phyloP scores from a whole-genome alignment of 208 protist species.

The Trypanosoma lewisi region DNA sequence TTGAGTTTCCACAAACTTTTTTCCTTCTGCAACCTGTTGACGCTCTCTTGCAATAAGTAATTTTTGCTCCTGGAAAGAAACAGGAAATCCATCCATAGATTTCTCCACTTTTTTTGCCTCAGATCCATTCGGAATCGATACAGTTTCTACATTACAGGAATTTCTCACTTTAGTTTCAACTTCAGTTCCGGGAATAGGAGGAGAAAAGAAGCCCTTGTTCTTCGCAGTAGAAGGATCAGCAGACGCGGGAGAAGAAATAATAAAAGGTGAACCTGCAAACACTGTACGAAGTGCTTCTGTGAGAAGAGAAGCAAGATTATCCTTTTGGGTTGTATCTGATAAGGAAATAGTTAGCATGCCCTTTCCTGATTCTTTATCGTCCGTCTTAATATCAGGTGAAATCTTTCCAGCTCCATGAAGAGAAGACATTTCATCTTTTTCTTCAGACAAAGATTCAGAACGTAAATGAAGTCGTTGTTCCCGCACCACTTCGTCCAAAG shows the following conservation, averaged over 20 bases:
- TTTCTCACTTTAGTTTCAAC: background rate
- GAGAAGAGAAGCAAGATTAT: constrained; percentile 59
- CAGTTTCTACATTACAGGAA: background rate
- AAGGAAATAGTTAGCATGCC: background rate
- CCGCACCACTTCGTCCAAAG: constrained; percentile 42
- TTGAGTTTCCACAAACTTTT: constrained; percentile 54
- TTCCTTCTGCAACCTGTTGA: constrained; percentile 47
- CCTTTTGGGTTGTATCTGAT: constrained; percentile 4
- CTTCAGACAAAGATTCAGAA: background rate
- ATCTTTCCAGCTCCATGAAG: background rate
- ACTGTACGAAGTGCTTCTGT: constrained; percentile 63
- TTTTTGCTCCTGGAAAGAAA: constrained; percentile 46
- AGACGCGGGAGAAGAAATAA: constrained; percentile 32
- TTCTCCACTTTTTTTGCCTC: background rate
- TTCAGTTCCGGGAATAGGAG: background rate
- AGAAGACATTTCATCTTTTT: background rate
- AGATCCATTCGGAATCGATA: background rate
- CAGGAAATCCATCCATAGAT: constrained; percentile 21
- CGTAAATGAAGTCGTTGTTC: constrained; percentile 18
- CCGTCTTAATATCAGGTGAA: background rate
- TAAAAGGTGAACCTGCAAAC: constrained; percentile 65
- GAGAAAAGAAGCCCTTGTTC: background rate
- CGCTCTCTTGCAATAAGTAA: constrained; percentile 49
- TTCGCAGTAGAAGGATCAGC: background rate
- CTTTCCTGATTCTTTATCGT: constrained; percentile 7